Conservation (phyloP, 768 basidiomycete species). For the Hortiboletus flavorubellus region DNA sequence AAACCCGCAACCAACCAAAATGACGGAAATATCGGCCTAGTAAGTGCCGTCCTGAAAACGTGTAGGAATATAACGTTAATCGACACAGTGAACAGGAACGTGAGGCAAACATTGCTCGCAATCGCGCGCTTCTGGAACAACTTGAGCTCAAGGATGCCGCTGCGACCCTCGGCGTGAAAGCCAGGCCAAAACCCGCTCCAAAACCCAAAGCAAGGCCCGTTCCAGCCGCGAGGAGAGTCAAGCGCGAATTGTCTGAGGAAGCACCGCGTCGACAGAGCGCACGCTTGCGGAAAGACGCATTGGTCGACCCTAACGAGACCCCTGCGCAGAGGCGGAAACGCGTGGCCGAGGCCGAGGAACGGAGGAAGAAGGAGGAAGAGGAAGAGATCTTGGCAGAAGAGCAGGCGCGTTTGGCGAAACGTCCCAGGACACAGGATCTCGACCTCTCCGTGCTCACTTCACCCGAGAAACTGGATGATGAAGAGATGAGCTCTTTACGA, state of each 20-base stretch:
- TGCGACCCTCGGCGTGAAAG: constrained; percentile 43
- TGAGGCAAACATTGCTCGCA: constrained; percentile 78
- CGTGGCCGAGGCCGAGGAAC: constrained; percentile 58
- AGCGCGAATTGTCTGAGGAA: constrained; percentile 43
- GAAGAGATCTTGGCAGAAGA: constrained; percentile 61
- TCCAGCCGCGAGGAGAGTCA: constrained; percentile 52
- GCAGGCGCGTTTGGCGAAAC: constrained; percentile 55
- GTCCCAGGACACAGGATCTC: constrained; percentile 65
- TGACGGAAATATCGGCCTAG: constrained; percentile 52
- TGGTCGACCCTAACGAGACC: constrained; percentile 58
- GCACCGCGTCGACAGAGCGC: constrained; percentile 65
- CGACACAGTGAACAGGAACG: constrained; percentile 60
- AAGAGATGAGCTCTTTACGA: constrained; percentile 47
- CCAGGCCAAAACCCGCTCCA: constrained; percentile 36
- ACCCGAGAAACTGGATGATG: constrained; percentile 44
- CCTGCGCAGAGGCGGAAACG: constrained; percentile 61
- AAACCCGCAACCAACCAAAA: constrained; percentile 6
- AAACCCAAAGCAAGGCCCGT: constrained; percentile 57
- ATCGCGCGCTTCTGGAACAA: constrained; percentile 69
- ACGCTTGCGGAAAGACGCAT: constrained; percentile 47
- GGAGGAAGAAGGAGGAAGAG: constrained; percentile 59
- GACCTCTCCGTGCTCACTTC: constrained; percentile 51
- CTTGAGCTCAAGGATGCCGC: constrained; percentile 63
- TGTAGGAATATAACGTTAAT: neutral
- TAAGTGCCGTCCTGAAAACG: constrained; percentile 26